These are phyloP conservation scores for Coemansia sp. DNA, from an alignment of 192 early-diverging fungal species.

Conservation along the genomic window DNA sequence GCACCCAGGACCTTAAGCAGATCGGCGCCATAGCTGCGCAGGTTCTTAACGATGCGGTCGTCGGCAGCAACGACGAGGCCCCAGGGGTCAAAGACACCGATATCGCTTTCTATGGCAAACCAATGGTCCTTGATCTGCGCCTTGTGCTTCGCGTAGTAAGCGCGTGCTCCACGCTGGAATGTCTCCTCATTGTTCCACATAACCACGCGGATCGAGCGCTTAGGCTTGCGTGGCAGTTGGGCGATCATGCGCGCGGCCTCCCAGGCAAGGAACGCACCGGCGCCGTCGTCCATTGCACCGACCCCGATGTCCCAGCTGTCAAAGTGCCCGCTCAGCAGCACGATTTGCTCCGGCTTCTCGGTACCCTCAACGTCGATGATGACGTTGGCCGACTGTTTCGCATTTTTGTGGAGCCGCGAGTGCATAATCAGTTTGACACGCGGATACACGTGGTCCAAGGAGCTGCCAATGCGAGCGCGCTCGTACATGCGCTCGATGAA, in stretches of 20 bases:
- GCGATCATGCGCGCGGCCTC: slow-evolving; percentile 48
- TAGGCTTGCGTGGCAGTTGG: slow-evolving; percentile 36
- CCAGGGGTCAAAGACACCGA: slow-evolving; percentile 64
- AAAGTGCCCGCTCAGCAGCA: slow-evolving; percentile 62
- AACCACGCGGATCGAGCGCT: slow-evolving; percentile 60
- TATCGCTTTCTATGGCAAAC: slow-evolving; percentile 64
- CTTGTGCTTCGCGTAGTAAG: slow-evolving; percentile 54
- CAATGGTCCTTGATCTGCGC: slow-evolving; percentile 32
- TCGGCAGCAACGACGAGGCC: slow-evolving; percentile 55
- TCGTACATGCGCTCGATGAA: slow-evolving; percentile 53
- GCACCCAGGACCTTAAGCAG: slow-evolving; percentile 44
- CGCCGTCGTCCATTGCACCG: slow-evolving; percentile 65
- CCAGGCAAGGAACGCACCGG: slow-evolving; percentile 58
- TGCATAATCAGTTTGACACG: slow-evolving; percentile 57
- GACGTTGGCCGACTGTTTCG: slow-evolving; percentile 56
- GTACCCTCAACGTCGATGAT: slow-evolving; percentile 59
- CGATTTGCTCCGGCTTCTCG: slow-evolving; percentile 53
- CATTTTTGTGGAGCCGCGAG: slow-evolving; percentile 29
- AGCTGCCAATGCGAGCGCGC: slow-evolving; percentile 34
- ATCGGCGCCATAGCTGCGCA: slow-evolving; percentile 40
- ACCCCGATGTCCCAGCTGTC: slow-evolving; percentile 58
- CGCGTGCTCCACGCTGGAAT: slow-evolving; percentile 56
- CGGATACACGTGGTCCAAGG: slow-evolving; percentile 44
- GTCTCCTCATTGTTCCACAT: slow-evolving; percentile 67
- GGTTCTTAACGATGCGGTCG: slow-evolving; percentile 17